A percentile compares a stretch with the other conserved stretches of the same genome.
Evolutionary conservation across 805 yeast species (phyloP).

Genomic region (Teunomyces stri): DNA sequence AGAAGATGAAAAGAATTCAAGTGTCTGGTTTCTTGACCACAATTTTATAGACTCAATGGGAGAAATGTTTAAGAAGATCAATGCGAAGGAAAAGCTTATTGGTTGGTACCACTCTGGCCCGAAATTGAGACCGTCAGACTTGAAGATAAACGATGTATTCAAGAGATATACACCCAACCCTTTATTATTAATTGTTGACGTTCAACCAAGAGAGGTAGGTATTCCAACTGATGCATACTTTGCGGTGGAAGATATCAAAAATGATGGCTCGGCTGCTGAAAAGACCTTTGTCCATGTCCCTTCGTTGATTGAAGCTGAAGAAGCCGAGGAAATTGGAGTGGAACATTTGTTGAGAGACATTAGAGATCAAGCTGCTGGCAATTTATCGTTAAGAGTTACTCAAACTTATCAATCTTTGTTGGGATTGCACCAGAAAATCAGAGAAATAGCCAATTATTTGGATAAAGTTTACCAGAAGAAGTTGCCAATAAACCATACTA

Average conservation of each 20-base stretch:
- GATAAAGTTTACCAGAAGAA: constrained; percentile 66
- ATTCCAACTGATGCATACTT: constrained; percentile 94
- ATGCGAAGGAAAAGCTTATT: constrained; percentile 91
- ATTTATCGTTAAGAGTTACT: constrained; percentile 80
- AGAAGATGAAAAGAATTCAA: constrained; percentile 88
- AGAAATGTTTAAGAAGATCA: constrained; percentile 96
- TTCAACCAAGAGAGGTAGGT: constrained; percentile 78
- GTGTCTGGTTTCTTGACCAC: constrained; percentile 96
- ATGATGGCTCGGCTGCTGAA: constrained; percentile 91
- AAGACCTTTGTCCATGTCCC: constrained; percentile 93
- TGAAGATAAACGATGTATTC: constrained; percentile 85
- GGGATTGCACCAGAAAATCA: constrained; percentile 77
- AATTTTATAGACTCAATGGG: constrained; percentile 95
- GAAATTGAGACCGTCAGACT: constrained; percentile 79
- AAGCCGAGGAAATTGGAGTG: constrained; percentile 98
- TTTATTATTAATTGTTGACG: constrained; percentile 85
- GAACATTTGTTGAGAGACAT: constrained; percentile 93
- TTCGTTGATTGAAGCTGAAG: constrained; percentile 92
- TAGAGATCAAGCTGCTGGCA: constrained; percentile 95
- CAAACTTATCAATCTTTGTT: constrained; percentile 84
- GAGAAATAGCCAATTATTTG: constrained; percentile 75
- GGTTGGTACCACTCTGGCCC: constrained; percentile 99
- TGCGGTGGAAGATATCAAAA: constrained; percentile 92
- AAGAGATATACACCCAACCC: constrained; percentile 81
- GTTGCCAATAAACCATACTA: constrained; percentile 85